Evolutionary conservation across 225 moss, liverwort and hornwort genomes (phyloP).

Genomic region (Polytrichum formosum): DNA sequence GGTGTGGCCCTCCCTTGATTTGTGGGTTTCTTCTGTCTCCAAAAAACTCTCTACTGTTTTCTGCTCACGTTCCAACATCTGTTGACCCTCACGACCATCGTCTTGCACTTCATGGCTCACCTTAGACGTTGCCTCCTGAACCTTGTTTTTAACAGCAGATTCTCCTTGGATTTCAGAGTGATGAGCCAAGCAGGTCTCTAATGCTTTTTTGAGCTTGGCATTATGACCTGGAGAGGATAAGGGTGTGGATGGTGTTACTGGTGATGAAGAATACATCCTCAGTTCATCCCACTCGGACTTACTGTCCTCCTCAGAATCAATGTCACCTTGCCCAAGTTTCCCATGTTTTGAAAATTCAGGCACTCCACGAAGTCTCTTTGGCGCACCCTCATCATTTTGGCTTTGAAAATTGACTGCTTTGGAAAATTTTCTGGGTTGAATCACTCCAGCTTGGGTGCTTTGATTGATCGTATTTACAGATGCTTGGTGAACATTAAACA

Average conservation of each 20-base stretch:
- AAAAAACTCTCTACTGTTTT: slow-evolving; percentile 14
- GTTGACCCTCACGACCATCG: slow-evolving; percentile 3
- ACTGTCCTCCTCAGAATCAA: slow-evolving; percentile 15
- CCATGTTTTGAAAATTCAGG: slow-evolving; percentile 17
- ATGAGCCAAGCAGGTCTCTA: slow-evolving; percentile 21
- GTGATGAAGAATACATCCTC: slow-evolving; percentile 17
- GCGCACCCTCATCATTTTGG: slow-evolving; percentile 5
- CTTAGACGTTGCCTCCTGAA: slow-evolving; percentile 10
- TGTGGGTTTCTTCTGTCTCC: slow-evolving; percentile 10
- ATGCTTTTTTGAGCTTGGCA: slow-evolving; percentile 33
- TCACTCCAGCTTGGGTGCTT: slow-evolving; percentile 4
- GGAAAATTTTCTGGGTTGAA: slow-evolving; percentile 19
- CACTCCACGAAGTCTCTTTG: slow-evolving; percentile 9
- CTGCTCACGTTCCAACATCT: slow-evolving; percentile 13
- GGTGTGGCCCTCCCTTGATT: neutral
- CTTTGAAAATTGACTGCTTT: slow-evolving; percentile 5
- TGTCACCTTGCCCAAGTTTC: slow-evolving; percentile 4
- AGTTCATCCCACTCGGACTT: slow-evolving; percentile 26
- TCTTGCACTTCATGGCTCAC: slow-evolving; percentile 9
- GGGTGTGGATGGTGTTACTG: slow-evolving; percentile 49
- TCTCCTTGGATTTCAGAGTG: neutral
- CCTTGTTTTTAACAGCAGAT: neutral
- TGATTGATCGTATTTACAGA: slow-evolving; percentile 5
- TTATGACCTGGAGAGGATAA: slow-evolving; percentile 50
- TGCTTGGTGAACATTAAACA: slow-evolving; percentile 8